Conservation (phyloP, 305 asterid genomes). For the Fraxinus albicans region DNA sequence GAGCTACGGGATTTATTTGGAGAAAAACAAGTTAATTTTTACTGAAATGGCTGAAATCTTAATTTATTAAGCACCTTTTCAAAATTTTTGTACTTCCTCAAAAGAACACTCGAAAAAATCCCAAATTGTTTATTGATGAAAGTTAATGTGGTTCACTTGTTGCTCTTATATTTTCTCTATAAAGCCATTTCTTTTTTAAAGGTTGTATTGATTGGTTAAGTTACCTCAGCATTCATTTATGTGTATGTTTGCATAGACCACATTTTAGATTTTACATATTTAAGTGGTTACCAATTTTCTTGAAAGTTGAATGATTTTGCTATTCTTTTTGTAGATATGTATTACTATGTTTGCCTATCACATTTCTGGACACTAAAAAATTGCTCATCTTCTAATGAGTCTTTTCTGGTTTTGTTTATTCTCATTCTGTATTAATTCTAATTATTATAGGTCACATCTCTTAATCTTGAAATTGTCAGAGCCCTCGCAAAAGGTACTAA, state of each 20-base stretch:
- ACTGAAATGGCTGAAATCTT: neutral
- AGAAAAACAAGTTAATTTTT: neutral
- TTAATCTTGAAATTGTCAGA: slow-evolving; percentile 88
- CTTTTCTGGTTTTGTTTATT: neutral
- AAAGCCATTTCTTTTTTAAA: neutral
- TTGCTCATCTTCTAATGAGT: neutral
- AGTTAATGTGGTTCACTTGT: neutral
- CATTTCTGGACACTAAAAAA: neutral
- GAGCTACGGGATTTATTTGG: neutral
- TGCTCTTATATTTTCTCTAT: neutral
- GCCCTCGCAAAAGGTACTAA: slow-evolving; percentile 83
- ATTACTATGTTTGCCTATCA: neutral
- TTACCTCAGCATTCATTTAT: neutral
- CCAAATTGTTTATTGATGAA: neutral
- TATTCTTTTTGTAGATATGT: neutral
- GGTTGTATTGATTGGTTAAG: neutral
- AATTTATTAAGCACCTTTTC: neutral
- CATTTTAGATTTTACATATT: neutral
- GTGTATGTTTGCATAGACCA: neutral
- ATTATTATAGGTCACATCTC: slow-evolving; percentile 78
- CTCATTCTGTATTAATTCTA: slow-evolving; percentile 12
- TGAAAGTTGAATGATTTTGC: neutral
- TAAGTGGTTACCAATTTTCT: neutral
- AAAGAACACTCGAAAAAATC: neutral
- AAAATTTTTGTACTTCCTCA: neutral